Evolutionary conservation across 768 basidiomycete genomes (phyloP).

Genomic region (Pleurotus cornucopiae): DNA sequence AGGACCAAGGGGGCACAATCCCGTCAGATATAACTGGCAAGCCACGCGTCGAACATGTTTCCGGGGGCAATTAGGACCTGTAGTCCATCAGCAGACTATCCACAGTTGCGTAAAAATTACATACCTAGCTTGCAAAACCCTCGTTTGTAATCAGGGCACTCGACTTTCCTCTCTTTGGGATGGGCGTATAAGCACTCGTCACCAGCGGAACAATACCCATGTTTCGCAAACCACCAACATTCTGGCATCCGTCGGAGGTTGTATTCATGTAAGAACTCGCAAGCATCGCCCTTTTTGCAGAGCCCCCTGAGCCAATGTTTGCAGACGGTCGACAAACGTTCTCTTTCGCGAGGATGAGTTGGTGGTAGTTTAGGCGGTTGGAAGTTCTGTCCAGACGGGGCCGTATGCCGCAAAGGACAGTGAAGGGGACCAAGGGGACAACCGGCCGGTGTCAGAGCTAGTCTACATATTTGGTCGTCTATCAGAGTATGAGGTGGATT

Average conservation of each 20-base stretch:
- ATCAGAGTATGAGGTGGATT: conserved; percentile 7
- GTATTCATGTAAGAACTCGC: conserved; percentile 99
- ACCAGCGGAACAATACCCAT: conserved; percentile 95
- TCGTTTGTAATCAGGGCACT: conserved; percentile 93
- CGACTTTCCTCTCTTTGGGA: conserved; percentile 84
- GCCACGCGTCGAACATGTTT: conserved; percentile 91
- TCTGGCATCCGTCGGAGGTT: conserved; percentile 97
- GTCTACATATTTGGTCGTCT: conserved; percentile 95
- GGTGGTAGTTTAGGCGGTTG: conserved; percentile 82
- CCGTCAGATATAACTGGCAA: conserved; percentile 87
- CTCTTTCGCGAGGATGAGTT: conserved; percentile 77
- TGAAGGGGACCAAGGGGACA: conserved; percentile 89
- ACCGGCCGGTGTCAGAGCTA: conserved; percentile 74
- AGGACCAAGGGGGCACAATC: conserved; percentile 88
- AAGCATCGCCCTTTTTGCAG: conserved; percentile 97
- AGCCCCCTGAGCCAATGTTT: conserved; percentile 98
- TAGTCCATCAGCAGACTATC: conserved; percentile 4
- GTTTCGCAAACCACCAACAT: conserved; percentile 98
- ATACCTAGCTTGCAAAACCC: conserved; percentile 93
- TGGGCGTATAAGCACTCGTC: conserved; percentile 97
- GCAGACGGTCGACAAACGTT: conserved; percentile 88
- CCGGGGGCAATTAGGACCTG: conserved; percentile 83
- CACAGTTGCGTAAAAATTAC: conserved; percentile 18
- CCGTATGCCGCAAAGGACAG: conserved; percentile 91
- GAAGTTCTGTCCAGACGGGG: conserved; percentile 85